Conservation (phyloP, 176 grass and related monocot genomes). For the Musa acuminata region DNA sequence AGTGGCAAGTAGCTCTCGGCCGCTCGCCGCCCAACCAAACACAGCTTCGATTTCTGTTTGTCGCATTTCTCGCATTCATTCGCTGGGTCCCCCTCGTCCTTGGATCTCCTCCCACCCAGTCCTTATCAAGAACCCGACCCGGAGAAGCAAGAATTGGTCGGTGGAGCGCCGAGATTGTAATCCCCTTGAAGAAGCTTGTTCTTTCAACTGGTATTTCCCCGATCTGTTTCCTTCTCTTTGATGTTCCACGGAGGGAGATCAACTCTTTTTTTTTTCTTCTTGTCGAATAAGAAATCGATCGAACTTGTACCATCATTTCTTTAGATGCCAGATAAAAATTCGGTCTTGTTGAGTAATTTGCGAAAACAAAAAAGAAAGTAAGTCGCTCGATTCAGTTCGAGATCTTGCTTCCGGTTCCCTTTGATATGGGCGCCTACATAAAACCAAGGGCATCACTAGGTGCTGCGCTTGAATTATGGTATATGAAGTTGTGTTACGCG, state of each 20-base stretch:
- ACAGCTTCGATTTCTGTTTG: background rate
- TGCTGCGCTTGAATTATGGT: background rate
- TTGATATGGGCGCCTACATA: background rate
- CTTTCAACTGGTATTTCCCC: background rate
- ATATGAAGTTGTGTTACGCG: background rate
- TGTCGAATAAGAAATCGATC: background rate
- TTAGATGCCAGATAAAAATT: background rate
- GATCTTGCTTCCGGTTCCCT: background rate
- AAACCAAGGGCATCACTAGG: background rate
- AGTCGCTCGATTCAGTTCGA: background rate
- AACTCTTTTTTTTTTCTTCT: background rate
- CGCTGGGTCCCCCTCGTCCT: background rate
- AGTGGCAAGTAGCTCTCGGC: no score
- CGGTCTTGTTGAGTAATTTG: background rate
- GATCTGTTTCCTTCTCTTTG: background rate
- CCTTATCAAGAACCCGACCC: background rate
- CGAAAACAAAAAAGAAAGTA: background rate
- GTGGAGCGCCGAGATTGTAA: background rate
- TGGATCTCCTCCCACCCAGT: background rate
- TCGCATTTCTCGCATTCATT: background rate
- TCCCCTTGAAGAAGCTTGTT: background rate
- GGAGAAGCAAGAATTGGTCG: background rate
- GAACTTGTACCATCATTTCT: no score
- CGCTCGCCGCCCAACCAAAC: no score
- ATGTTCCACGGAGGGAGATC: background rate